Evolutionary conservation across 805 yeast genomes (phyloP).

Genomic region (Candida tallmaniae): DNA sequence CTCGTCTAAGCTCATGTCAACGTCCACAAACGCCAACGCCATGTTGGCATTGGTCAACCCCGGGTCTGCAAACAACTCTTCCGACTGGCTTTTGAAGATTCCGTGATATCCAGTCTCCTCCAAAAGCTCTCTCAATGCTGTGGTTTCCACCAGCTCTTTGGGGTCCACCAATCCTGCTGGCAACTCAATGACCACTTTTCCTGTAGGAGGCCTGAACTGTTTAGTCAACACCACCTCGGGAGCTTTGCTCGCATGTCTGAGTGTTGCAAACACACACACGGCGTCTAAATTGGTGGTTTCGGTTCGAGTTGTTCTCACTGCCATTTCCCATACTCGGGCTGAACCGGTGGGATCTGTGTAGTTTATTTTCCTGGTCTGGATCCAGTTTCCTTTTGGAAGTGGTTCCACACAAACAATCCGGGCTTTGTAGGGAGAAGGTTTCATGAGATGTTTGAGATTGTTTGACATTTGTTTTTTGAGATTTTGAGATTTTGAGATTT

Average conservation of each 20-base stretch:
- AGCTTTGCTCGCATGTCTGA: conserved; percentile 38
- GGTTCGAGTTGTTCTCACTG: conserved; percentile 72
- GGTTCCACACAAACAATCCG: conserved; percentile 28
- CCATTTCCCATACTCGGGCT: conserved; percentile 84
- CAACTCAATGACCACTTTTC: conserved; percentile 82
- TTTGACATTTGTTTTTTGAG: neutral
- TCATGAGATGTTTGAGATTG: too few species aligned
- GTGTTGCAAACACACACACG: conserved; percentile 79
- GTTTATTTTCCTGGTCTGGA: conserved; percentile 56
- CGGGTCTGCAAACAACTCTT: conserved; percentile 65
- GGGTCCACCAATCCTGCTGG: conserved; percentile 96
- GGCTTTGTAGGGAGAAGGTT: conserved; percentile 35
- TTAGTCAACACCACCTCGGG: conserved; percentile 60
- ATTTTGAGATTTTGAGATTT: too few species aligned
- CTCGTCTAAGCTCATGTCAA: conserved; percentile 63
- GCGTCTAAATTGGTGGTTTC: conserved; percentile 67
- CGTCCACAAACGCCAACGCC: conserved; percentile 70
- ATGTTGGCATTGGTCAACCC: conserved; percentile 86
- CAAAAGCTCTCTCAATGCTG: conserved; percentile 81
- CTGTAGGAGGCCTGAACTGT: conserved; percentile 92
- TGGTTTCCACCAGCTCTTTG: conserved; percentile 65
- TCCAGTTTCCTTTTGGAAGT: conserved; percentile 39
- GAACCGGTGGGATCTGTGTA: conserved; percentile 71
- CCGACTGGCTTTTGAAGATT: conserved; percentile 33
- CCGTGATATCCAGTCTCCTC: conserved; percentile 96